These are phyloP conservation scores for Cladosporium sp. DNA, from an alignment of 2,329 filamentous ascomycete species.

Conservation along the genomic window DNA sequence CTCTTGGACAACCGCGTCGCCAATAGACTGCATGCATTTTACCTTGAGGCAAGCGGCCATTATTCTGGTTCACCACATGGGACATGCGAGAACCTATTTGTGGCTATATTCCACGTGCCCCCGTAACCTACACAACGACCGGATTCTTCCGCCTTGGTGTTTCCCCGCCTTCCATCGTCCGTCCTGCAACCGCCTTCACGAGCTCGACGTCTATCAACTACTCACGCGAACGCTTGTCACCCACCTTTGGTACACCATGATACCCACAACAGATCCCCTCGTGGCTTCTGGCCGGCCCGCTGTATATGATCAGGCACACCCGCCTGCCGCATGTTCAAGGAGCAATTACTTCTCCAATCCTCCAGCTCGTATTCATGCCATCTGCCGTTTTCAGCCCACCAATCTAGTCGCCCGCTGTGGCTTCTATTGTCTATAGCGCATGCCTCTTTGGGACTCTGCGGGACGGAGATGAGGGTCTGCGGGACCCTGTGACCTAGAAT, in stretches of 20 bases:
- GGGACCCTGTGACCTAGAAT: background rate
- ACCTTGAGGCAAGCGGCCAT: too few species aligned
- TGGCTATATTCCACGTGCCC: too few species aligned
- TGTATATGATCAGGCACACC: background rate
- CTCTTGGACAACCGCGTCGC: too few species aligned
- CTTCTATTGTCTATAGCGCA: slow-evolving; percentile 5
- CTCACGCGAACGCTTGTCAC: too few species aligned
- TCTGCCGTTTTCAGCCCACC: background rate
- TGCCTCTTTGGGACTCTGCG: background rate
- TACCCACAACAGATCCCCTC: too few species aligned
- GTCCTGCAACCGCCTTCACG: background rate
- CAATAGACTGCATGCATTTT: too few species aligned
- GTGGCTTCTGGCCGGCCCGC: background rate
- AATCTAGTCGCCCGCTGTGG: background rate
- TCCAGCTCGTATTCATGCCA: slow-evolving; percentile 4
- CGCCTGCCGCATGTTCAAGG: background rate
- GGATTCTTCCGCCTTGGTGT: background rate
- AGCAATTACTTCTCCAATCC: background rate
- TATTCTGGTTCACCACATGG: too few species aligned
- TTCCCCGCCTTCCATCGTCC: too few species aligned
- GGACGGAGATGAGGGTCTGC: background rate
- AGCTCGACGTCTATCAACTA: background rate
- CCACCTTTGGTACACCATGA: too few species aligned
- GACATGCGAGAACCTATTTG: too few species aligned
- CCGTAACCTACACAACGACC: background rate